These are phyloP conservation scores for Silene noctiflora DNA, from an alignment of 179 eudicot species.

Conservation along the genomic window DNA sequence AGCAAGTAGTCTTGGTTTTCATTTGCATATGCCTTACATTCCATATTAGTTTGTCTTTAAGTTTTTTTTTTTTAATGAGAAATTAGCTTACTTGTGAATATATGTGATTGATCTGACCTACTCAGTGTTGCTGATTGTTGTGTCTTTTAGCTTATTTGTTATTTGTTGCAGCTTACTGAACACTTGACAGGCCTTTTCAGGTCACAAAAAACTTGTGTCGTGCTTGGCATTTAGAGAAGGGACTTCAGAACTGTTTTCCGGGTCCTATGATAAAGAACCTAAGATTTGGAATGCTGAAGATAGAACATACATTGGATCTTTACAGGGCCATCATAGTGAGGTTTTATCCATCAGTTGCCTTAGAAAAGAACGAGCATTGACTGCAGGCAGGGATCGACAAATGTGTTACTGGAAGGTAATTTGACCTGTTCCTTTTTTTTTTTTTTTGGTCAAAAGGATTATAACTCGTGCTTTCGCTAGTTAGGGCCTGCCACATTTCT, in stretches of 20 bases:
- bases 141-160: slow-evolving; percentile 18
- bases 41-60: not conserved
- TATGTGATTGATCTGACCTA: not conserved
- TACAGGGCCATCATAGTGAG: slow-evolving; percentile 91
- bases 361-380: slow-evolving; percentile 78
- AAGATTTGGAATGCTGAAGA: slow-evolving; percentile 93
- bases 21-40: not conserved
- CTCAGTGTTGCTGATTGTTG: not conserved
- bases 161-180: slow-evolving; percentile 30
- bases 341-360: slow-evolving; percentile 73
- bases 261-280: slow-evolving; percentile 80
- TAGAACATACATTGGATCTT: slow-evolving; percentile 60
- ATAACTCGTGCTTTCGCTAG: not conserved
- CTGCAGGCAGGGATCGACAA: slow-evolving; percentile 87
- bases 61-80: not conserved
- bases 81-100: not conserved
- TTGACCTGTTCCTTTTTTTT: not conserved
- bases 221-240: slow-evolving; percentile 92
- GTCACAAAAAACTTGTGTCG: slow-evolving; percentile 79
- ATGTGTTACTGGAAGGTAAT: slow-evolving; percentile 86
- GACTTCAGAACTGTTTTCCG: slow-evolving; percentile 72
- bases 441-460: not conserved
- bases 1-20: not conserved
- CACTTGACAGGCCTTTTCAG: slow-evolving; percentile 78
- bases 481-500: not conserved